These are phyloP conservation scores for Aspergillus proliferans DNA, from an alignment of 2,329 filamentous ascomycete genomes.

Conservation along the genomic window DNA sequence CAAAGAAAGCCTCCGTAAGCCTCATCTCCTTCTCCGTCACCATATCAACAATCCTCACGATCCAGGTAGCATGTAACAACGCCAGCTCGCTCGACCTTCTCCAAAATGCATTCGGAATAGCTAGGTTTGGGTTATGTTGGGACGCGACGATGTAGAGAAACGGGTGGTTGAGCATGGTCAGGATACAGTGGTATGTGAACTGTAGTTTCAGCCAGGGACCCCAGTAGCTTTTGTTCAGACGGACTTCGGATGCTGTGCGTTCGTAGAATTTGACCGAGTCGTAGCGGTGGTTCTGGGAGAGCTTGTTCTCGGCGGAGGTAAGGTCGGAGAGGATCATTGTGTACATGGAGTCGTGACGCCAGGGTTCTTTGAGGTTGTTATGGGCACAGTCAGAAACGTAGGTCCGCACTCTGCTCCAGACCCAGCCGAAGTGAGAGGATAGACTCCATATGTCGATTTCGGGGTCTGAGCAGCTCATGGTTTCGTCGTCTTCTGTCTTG, in stretches of 20 bases:
- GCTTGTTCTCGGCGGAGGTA: constrained; percentile 43
- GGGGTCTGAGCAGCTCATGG: constrained; percentile 22
- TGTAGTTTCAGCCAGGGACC: constrained; percentile 49
- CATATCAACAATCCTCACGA: constrained; percentile 51
- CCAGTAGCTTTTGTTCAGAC: constrained; percentile 45
- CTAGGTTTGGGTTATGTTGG: constrained; percentile 47
- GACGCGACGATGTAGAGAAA: constrained; percentile 50
- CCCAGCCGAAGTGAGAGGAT: constrained; percentile 45
- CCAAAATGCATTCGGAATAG: constrained; percentile 52
- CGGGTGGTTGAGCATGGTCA: constrained; percentile 48
- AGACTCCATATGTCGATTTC: constrained; percentile 49
- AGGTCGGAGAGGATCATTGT: constrained; percentile 47
- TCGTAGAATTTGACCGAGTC: constrained; percentile 50
- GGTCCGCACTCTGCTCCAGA: constrained; percentile 42
- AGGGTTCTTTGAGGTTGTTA: constrained; percentile 46
- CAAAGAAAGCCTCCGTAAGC: constrained; percentile 49
- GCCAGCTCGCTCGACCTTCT: constrained; percentile 47
- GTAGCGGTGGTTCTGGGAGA: constrained; percentile 48
- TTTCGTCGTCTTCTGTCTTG: constrained; percentile 7
- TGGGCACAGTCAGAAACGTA: constrained; percentile 47
- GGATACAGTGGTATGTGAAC: constrained; percentile 49
- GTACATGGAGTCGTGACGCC: constrained; percentile 49
- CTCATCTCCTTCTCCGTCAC: constrained; percentile 46
- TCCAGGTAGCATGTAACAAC: constrained; percentile 49
- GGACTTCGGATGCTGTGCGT: constrained; percentile 43